A percentile compares a stretch with the other conserved stretches of the same genome.
Conservation (phyloP, 2,329 filamentous ascomycete species). For the Phyllachora maydis region DNA sequence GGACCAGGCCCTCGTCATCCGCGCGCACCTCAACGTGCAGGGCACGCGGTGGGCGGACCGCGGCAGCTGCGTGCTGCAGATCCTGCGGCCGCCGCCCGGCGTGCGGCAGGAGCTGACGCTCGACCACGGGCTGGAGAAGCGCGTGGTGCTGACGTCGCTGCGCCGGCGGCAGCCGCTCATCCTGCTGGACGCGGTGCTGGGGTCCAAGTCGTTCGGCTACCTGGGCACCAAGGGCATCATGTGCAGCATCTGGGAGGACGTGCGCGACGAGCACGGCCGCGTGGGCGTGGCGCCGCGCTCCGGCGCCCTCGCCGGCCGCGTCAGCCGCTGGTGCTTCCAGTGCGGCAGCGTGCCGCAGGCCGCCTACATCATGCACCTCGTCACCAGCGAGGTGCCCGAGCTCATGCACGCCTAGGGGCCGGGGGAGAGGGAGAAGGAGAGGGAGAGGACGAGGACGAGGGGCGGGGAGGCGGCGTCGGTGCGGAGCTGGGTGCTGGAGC, state of each 20-base stretch:
- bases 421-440: background rate
- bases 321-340: constrained; percentile 45
- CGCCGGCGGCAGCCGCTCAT: constrained; percentile 43
- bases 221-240: constrained; percentile 75
- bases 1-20: constrained; percentile 23
- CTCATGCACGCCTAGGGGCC: constrained; percentile 5
- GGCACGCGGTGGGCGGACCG: constrained; percentile 78
- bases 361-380: constrained; percentile 30
- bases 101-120: constrained; percentile 36
- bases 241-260: constrained; percentile 69
- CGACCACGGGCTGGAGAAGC: constrained; percentile 57
- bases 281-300: constrained; percentile 28
- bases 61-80: constrained; percentile 65
- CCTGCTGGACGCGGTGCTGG: constrained; percentile 66
- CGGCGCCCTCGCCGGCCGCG: constrained; percentile 28
- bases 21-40: constrained; percentile 62
- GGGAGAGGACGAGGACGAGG: background rate
- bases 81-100: constrained; percentile 52
- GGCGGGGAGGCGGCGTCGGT: too few relatives aligned
- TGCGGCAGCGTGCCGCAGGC: constrained; percentile 30
- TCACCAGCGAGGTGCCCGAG: constrained; percentile 16
- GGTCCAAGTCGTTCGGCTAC: constrained; percentile 66
- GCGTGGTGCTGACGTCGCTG: constrained; percentile 58
- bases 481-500: too few relatives aligned
- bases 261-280: constrained; percentile 39